Conservation (phyloP, 257 asterid species). For the Solanum arcanum region DNA sequence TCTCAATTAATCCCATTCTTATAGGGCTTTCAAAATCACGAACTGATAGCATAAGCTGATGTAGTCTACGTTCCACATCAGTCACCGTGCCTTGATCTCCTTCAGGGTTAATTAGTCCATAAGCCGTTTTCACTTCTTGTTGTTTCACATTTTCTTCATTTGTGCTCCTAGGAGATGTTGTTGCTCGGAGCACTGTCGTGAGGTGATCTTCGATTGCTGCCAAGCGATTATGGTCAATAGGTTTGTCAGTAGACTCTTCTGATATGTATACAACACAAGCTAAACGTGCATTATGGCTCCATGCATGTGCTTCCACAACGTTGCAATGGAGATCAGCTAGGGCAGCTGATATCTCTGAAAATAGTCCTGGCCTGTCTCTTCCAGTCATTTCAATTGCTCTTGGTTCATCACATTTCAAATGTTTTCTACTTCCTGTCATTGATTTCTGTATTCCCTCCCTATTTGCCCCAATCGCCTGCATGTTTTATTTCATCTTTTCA, state of each 20-base stretch:
- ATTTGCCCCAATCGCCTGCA: slow-evolving; percentile 38
- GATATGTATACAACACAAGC: slow-evolving; percentile 69
- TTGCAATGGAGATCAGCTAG: slow-evolving; percentile 61
- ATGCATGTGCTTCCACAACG: slow-evolving; percentile 62
- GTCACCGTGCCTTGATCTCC: slow-evolving; percentile 36
- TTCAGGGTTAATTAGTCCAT: slow-evolving; percentile 26
- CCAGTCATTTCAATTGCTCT: slow-evolving; percentile 70
- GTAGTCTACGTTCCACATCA: slow-evolving; percentile 52
- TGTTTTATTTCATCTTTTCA: neutral
- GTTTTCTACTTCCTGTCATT: neutral
- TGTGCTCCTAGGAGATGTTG: slow-evolving; percentile 18
- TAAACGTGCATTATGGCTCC: slow-evolving; percentile 64
- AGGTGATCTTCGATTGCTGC: slow-evolving; percentile 54
- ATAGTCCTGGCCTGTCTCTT: slow-evolving; percentile 62
- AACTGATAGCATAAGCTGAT: slow-evolving; percentile 63
- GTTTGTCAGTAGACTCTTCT: slow-evolving; percentile 20
- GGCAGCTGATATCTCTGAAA: slow-evolving; percentile 81
- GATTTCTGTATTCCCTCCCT: slow-evolving; percentile 6
- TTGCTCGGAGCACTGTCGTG: slow-evolving; percentile 54
- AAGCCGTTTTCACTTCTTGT: slow-evolving; percentile 39
- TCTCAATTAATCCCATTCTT: neutral
- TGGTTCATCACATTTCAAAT: slow-evolving; percentile 16
- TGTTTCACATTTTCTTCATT: slow-evolving; percentile 13
- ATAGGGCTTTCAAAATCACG: slow-evolving; percentile 39
- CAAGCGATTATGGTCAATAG: slow-evolving; percentile 50